A percentile compares a stretch with the other conserved stretches of the same genome.
phyloP scores from a whole-genome alignment of 2,329 filamentous ascomycete species.

The Penicillium sp. region DNA sequence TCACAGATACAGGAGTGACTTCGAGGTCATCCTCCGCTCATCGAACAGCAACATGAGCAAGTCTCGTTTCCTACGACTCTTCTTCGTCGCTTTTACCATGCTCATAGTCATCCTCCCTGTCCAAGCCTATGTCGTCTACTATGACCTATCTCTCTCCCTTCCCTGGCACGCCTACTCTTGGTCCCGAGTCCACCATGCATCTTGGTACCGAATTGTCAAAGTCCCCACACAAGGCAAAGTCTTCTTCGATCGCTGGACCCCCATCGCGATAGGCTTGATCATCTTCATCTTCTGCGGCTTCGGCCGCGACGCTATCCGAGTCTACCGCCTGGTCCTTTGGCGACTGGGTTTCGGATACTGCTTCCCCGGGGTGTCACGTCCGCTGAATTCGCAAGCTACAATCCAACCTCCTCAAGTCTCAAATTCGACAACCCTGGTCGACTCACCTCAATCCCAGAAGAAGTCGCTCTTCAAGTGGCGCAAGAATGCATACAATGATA shows the following conservation, averaged over 20 bases:
- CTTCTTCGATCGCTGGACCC: constrained; percentile 59
- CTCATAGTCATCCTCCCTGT: constrained; percentile 56
- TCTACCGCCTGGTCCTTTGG: constrained; percentile 51
- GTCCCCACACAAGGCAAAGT: constrained; percentile 47
- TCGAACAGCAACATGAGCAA: constrained; percentile 54
- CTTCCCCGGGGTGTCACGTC: constrained; percentile 28
- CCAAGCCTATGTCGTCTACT: constrained; percentile 51
- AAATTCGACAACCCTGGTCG: constrained; percentile 18
- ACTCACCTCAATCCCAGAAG: constrained; percentile 27
- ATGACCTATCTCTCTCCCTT: constrained; percentile 38
- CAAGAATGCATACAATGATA: constrained; percentile 16
- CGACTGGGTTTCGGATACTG: constrained; percentile 42
- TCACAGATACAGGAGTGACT: constrained; percentile 58
- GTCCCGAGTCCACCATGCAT: constrained; percentile 50
- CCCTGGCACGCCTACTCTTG: constrained; percentile 53
- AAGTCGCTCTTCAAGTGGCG: constrained; percentile 28
- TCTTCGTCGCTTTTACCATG: constrained; percentile 53
- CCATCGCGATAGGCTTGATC: constrained; percentile 54
- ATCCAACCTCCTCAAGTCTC: neutral
- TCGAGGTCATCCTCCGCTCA: constrained; percentile 55
- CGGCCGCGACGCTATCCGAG: constrained; percentile 58
- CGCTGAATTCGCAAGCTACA: constrained; percentile 14
- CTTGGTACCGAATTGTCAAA: constrained; percentile 52
- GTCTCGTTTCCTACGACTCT: constrained; percentile 60
- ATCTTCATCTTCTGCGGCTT: constrained; percentile 66